These are phyloP conservation scores for Elaeis oleifera DNA, from an alignment of 202 grass and related monocot species.

Conservation along the genomic window DNA sequence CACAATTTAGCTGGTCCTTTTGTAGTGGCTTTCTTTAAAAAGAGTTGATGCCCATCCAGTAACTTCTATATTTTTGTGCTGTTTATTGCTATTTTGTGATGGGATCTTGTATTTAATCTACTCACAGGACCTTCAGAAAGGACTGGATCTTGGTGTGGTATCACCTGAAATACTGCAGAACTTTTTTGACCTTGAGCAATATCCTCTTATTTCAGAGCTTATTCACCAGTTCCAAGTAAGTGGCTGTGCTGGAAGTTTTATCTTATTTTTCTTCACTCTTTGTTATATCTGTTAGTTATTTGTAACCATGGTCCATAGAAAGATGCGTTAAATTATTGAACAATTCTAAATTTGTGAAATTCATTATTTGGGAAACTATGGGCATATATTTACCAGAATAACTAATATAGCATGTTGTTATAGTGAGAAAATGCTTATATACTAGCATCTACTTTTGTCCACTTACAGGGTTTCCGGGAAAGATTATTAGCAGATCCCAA, in stretches of 20 bases:
- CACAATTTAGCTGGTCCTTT: no score
- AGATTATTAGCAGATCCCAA: slow-evolving; percentile 88
- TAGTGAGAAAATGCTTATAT: no score
- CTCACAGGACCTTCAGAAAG: slow-evolving; percentile 83
- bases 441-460: slow-evolving; percentile 2
- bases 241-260: neutral
- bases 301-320: neutral
- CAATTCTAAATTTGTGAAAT: no score
- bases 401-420: no score
- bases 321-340: neutral
- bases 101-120: slow-evolving; percentile 17
- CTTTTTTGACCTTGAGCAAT: slow-evolving; percentile 98
- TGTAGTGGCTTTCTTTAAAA: no score
- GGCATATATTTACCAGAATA: no score
- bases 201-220: slow-evolving; percentile 72
- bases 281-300: slow-evolving; percentile 6
- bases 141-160: slow-evolving; percentile 87
- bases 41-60: no score
- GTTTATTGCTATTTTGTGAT: neutral
- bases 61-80: neutral
- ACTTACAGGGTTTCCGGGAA: slow-evolving; percentile 84
- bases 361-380: no score
- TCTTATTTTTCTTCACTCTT: neutral
- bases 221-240: slow-evolving; percentile 92
- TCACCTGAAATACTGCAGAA: slow-evolving; percentile 96